Evolutionary conservation across 1,284 basidiomycete genomes (phyloP).

Genomic region (Trametes versicolor): DNA sequence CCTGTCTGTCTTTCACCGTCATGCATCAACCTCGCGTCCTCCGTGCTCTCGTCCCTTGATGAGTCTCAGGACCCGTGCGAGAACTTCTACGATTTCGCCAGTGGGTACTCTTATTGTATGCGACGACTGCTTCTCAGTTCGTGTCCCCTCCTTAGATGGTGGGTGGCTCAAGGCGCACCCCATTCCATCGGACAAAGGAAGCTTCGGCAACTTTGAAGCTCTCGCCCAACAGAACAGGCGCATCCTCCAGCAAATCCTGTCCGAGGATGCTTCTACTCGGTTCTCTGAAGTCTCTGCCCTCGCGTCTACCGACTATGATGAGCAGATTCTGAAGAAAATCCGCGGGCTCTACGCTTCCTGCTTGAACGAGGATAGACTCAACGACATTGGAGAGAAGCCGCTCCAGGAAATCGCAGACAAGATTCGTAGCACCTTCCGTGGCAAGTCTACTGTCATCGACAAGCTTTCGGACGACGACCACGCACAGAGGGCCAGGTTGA

Average conservation of each 20-base stretch:
- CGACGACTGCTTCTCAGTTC: conserved; percentile 14
- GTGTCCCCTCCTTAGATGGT: conserved; percentile 59
- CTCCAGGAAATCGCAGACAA: conserved; percentile 67
- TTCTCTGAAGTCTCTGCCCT: conserved; percentile 31
- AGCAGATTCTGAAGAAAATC: conserved; percentile 80
- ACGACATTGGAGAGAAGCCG: conserved; percentile 71
- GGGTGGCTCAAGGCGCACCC: conserved; percentile 87
- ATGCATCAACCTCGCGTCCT: conserved; percentile 87
- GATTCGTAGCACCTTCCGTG: conserved; percentile 65
- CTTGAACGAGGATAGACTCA: conserved; percentile 74
- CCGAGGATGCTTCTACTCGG: conserved; percentile 39
- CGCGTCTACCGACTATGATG: conserved; percentile 59
- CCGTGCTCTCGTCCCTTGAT: conserved; percentile 87
- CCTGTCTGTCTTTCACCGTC: conserved; percentile 79
- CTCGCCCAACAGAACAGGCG: conserved; percentile 72
- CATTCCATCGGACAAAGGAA: conserved; percentile 85
- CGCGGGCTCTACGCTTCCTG: conserved; percentile 87
- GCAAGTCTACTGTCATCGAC: conserved; percentile 54
- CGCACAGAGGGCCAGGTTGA: conserved; percentile 61
- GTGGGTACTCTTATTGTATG: conserved; percentile 54
- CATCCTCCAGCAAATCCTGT: conserved; percentile 64
- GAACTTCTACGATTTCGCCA: conserved; percentile 93
- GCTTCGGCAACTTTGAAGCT: conserved; percentile 69
- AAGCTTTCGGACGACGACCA: conserved; percentile 30
- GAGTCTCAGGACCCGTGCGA: conserved; percentile 91